phyloP scores from a whole-genome alignment of 352 stramenopile genomes.

The Aphanomyces astaci region DNA sequence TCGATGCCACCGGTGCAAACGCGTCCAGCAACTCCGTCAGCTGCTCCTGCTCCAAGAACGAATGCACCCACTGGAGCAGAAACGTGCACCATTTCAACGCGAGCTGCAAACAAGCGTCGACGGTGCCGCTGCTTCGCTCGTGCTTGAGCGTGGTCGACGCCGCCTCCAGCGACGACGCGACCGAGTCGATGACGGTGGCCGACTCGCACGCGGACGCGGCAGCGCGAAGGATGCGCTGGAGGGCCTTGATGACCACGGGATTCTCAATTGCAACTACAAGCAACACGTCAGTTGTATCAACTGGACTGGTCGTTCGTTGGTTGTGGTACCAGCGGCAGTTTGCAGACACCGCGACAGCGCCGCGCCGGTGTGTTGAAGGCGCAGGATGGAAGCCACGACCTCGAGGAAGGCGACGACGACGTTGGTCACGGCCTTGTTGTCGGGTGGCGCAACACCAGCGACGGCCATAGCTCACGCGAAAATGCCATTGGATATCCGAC shows the following conservation, averaged over 20 bases:
- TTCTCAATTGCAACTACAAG: constrained; percentile 13
- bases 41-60: constrained; percentile 3
- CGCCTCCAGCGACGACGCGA: constrained; percentile 5
- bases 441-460: too few relatives aligned
- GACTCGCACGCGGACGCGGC: neutral
- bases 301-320: too few relatives aligned
- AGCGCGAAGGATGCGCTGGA: neutral
- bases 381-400: neutral
- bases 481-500: too few relatives aligned
- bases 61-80: neutral
- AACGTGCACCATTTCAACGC: neutral
- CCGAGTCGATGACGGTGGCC: neutral
- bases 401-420: constrained; percentile 6
- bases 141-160: constrained; percentile 8
- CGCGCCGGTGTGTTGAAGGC: neutral
- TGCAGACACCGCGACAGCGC: neutral
- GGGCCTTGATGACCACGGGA: constrained; percentile 5
- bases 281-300: neutral
- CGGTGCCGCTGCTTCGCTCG: constrained; percentile 8
- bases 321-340: neutral
- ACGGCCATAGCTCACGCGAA: too few relatives aligned
- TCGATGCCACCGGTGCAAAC: neutral
- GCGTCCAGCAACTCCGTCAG: neutral
- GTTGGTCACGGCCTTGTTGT: constrained; percentile 14
- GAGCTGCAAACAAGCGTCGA: neutral